Conservation (phyloP, 2,329 filamentous ascomycete species). For the Claviceps maximensis region DNA sequence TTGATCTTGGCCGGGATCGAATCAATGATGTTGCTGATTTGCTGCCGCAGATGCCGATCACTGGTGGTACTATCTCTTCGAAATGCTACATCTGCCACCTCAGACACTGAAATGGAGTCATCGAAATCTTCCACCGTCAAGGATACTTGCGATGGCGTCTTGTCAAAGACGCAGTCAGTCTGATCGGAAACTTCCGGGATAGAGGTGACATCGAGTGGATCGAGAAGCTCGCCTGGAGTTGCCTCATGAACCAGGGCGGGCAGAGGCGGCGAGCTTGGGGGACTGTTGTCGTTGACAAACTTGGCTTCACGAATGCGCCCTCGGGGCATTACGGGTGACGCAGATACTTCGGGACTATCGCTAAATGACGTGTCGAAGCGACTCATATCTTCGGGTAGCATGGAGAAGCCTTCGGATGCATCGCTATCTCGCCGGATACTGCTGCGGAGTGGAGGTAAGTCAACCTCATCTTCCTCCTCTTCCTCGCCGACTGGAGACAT, state of each 20-base stretch:
- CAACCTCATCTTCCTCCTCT: slow-evolving; percentile 17
- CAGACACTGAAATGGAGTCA: slow-evolving; percentile 22
- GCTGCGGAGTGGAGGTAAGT: slow-evolving; percentile 23
- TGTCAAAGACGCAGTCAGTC: slow-evolving; percentile 23
- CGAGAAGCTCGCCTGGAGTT: slow-evolving; percentile 28
- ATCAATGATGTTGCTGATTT: slow-evolving; percentile 66
- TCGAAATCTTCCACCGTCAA: slow-evolving; percentile 36
- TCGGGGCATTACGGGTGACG: slow-evolving; percentile 24
- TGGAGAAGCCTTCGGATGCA: slow-evolving; percentile 24
- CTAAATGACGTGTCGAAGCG: slow-evolving; percentile 28
- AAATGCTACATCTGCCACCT: slow-evolving; percentile 13
- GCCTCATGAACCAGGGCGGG: slow-evolving; percentile 10
- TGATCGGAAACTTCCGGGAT: slow-evolving; percentile 20
- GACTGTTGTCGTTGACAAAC: slow-evolving; percentile 28
- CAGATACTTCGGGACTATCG: slow-evolving; percentile 29
- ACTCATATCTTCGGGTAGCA: slow-evolving; percentile 24
- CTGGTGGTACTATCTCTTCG: slow-evolving; percentile 26
- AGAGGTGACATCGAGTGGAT: slow-evolving; percentile 31
- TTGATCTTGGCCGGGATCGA: slow-evolving; percentile 70
- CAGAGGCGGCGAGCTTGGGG: slow-evolving; percentile 35
- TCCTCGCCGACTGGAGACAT: slow-evolving; percentile 9
- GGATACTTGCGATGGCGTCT: slow-evolving; percentile 29
- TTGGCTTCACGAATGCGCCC: slow-evolving; percentile 18
- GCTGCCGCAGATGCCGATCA: slow-evolving; percentile 61
- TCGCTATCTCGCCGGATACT: slow-evolving; percentile 18